Evolutionary conservation across 306 rosid genomes (phyloP).

Genomic region (Oemleria cerasiformis): DNA sequence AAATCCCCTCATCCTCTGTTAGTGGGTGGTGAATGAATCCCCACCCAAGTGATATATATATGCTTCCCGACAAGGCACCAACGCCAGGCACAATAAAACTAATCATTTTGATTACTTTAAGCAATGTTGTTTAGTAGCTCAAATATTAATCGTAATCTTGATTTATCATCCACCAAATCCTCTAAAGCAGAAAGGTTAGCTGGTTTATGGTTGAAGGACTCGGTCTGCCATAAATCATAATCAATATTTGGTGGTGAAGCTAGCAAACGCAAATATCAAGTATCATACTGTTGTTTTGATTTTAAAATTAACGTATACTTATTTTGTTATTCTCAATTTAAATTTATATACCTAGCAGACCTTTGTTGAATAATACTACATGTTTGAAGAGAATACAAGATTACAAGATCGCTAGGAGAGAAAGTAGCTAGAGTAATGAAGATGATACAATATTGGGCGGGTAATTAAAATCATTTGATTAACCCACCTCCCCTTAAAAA

Average conservation of each 20-base stretch:
- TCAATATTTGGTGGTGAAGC: not conserved
- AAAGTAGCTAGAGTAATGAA: too few relatives aligned
- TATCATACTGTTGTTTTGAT: not conserved
- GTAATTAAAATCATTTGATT: not conserved
- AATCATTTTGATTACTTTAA: not conserved
- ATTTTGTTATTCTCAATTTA: too few relatives aligned
- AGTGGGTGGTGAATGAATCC: slow-evolving; percentile 13
- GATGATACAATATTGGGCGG: not conserved
- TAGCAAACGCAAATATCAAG: too few relatives aligned
- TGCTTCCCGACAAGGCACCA: slow-evolving; percentile 16
- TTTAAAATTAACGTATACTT: too few relatives aligned
- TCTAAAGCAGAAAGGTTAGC: not conserved
- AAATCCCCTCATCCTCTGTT: slow-evolving; percentile 16
- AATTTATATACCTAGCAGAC: too few relatives aligned
- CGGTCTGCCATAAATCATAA: not conserved
- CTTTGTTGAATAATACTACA: too few relatives aligned
- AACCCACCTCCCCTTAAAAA: not conserved
- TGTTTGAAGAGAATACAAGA: too few relatives aligned
- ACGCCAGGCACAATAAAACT: slow-evolving; percentile 8
- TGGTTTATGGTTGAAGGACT: not conserved
- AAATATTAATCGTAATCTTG: slow-evolving; percentile 2
- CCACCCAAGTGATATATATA: slow-evolving; percentile 18
- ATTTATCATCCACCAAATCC: slow-evolving; percentile 7
- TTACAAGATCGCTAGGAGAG: too few relatives aligned
- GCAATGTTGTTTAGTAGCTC: not conserved